Evolutionary conservation across 192 early-diverging fungal species (phyloP).

Genomic region (Backusella tuberculispora): DNA sequence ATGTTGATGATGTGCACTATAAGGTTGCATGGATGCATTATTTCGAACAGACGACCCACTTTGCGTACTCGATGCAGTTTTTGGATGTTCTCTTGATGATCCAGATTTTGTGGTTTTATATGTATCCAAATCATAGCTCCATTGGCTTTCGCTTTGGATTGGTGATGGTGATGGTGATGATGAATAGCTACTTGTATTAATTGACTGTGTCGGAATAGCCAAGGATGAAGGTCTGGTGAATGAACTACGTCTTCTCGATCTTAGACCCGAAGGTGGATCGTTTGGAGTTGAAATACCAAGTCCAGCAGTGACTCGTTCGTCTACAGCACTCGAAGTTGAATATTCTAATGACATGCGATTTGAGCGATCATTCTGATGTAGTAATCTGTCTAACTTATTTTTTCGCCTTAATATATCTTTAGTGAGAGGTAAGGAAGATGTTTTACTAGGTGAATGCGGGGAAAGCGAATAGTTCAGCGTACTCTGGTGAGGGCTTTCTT

Average conservation of each 20-base stretch:
- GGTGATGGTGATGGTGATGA: background rate
- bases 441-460: background rate
- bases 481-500: background rate
- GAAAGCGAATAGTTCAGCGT: background rate
- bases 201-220: background rate
- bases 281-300: slow-evolving; percentile 22
- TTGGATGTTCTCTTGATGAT: slow-evolving; percentile 6
- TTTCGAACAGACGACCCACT: slow-evolving; percentile 19
- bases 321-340: slow-evolving; percentile 17
- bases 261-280: background rate
- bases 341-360: slow-evolving; percentile 11
- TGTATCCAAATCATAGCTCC: slow-evolving; percentile 18
- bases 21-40: slow-evolving; percentile 18
- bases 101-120: background rate
- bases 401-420: slow-evolving; percentile 33
- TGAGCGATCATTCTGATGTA: background rate
- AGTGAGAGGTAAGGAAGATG: slow-evolving; percentile 37
- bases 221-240: background rate
- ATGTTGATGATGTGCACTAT: slow-evolving; percentile 11
- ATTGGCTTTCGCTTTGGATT: slow-evolving; percentile 3
- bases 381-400: slow-evolving; percentile 33
- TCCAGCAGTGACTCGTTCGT: slow-evolving; percentile 30
- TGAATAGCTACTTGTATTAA: background rate
- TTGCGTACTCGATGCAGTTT: background rate
- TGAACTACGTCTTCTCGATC: slow-evolving; percentile 1